phyloP scores from a whole-genome alignment of 2,329 filamentous ascomycete species.

The Fusarium neocosmosporiellum region DNA sequence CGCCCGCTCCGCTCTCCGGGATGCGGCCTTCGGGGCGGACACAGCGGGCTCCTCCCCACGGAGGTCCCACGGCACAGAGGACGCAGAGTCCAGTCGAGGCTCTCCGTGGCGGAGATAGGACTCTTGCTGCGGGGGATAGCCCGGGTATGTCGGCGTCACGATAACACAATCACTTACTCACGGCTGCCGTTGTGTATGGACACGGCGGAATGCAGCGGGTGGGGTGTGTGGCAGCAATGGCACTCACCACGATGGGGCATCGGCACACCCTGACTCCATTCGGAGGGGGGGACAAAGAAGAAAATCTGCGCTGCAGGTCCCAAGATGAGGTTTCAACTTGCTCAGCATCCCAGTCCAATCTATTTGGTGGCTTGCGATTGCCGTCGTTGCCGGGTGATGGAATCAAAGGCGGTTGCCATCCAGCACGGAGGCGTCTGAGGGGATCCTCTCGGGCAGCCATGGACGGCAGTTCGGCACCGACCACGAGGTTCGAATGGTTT shows the following conservation, averaged over 20 bases:
- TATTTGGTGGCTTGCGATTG: slow-evolving; percentile 17
- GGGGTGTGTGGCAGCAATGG: slow-evolving; percentile 13
- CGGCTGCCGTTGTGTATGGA: slow-evolving; percentile 8
- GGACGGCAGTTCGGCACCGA: slow-evolving; percentile 2
- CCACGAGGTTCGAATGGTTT: slow-evolving; percentile 10
- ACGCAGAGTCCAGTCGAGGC: slow-evolving; percentile 17
- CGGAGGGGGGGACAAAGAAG: slow-evolving; percentile 5
- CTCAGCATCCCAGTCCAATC: slow-evolving; percentile 15
- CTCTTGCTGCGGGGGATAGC: slow-evolving; percentile 21
- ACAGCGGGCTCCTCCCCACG: slow-evolving; percentile 32
- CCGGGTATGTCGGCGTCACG: slow-evolving; percentile 32
- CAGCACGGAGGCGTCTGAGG: background rate
- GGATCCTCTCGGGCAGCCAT: slow-evolving; percentile 7
- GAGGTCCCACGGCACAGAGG: slow-evolving; percentile 25
- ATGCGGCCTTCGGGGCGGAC: slow-evolving; percentile 34
- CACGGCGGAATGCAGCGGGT: slow-evolving; percentile 25
- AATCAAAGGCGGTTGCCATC: background rate
- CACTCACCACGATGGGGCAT: slow-evolving; percentile 11
- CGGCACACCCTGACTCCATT: slow-evolving; percentile 8
- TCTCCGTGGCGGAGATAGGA: slow-evolving; percentile 21
- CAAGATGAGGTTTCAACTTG: slow-evolving; percentile 18
- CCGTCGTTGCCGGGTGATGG: slow-evolving; percentile 18
- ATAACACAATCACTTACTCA: slow-evolving; percentile 8
- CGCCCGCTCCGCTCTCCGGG: slow-evolving; percentile 23
- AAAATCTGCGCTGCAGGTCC: slow-evolving; percentile 36